These are phyloP conservation scores for Elasticomyces elasticus DNA, from an alignment of 495 filamentous ascomycete species.

Conservation along the genomic window DNA sequence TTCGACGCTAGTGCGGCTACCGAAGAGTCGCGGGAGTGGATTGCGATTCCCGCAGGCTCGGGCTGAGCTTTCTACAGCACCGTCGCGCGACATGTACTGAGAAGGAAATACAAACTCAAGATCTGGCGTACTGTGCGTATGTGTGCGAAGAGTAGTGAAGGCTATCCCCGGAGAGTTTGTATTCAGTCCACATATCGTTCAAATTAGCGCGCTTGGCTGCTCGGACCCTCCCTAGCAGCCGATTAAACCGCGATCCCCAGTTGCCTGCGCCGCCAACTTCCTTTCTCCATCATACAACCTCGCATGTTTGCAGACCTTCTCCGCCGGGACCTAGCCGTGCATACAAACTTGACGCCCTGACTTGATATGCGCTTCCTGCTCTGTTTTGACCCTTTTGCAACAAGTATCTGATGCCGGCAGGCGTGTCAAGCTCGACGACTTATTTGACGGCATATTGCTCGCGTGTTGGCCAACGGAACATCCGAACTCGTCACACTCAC, in stretches of 20 bases:
- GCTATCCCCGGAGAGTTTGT: too few relatives aligned
- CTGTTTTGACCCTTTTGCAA: neutral
- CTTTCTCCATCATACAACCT: neutral
- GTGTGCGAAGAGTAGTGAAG: too few relatives aligned
- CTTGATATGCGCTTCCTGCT: neutral
- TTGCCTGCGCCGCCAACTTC: neutral
- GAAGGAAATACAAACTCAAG: too few relatives aligned
- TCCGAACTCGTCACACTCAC: neutral
- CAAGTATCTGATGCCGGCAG: neutral
- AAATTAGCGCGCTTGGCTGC: neutral
- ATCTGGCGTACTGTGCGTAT: too few relatives aligned
- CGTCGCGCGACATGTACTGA: too few relatives aligned
- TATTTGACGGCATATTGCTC: neutral
- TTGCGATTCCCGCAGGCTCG: too few relatives aligned
- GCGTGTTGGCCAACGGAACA: neutral
- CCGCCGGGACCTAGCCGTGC: neutral
- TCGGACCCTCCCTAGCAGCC: neutral
- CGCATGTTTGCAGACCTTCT: neutral
- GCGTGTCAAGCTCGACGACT: neutral
- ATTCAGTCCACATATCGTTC: neutral
- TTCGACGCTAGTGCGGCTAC: too few relatives aligned
- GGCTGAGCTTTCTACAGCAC: too few relatives aligned
- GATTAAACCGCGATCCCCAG: neutral
- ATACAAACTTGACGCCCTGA: neutral
- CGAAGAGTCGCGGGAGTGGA: too few relatives aligned